Evolutionary conservation across 768 basidiomycete species (phyloP).

Genomic region (Porphyrellus cyaneotinctus): DNA sequence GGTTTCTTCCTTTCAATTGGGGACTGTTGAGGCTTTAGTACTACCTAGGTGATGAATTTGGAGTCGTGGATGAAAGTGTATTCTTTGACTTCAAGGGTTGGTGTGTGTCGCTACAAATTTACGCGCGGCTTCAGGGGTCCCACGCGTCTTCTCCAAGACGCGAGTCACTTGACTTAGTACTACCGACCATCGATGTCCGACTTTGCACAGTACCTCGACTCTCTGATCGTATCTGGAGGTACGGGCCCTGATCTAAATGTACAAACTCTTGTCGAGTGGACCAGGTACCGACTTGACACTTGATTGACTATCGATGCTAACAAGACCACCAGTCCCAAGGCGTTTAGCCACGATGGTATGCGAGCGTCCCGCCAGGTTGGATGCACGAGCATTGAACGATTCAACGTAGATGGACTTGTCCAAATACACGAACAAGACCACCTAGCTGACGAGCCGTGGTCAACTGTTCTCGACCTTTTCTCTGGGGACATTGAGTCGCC

Average conservation of each 20-base stretch:
- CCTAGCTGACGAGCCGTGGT: conserved; percentile 19
- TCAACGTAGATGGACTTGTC: conserved; percentile 11
- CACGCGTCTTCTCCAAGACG: not conserved
- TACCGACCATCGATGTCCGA: conserved; percentile 14
- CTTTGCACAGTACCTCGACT: conserved; percentile 23
- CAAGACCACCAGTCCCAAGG: conserved; percentile 12
- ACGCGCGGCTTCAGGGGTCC: no score
- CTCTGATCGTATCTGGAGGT: conserved; percentile 15
- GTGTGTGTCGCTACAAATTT: no score
- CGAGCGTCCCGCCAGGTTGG: not conserved
- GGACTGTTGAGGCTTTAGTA: not conserved
- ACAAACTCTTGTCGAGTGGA: conserved; percentile 21
- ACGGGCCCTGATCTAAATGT: conserved; percentile 10
- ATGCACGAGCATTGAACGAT: conserved; percentile 4
- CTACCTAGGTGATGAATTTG: not conserved
- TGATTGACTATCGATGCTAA: conserved; percentile 14
- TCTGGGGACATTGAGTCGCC: not conserved
- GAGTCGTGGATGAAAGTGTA: not conserved
- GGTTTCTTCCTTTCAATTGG: not conserved
- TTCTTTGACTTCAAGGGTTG: no score
- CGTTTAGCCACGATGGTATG: conserved; percentile 16
- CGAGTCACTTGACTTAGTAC: not conserved
- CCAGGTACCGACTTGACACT: conserved; percentile 16
- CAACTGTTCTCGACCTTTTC: conserved; percentile 35
- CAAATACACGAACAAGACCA: conserved; percentile 19